Evolutionary conservation across 2,329 filamentous ascomycete species (phyloP), one percentile per base, ranked within the genome.

Genomic region (Eurotiales sp.): DNA sequence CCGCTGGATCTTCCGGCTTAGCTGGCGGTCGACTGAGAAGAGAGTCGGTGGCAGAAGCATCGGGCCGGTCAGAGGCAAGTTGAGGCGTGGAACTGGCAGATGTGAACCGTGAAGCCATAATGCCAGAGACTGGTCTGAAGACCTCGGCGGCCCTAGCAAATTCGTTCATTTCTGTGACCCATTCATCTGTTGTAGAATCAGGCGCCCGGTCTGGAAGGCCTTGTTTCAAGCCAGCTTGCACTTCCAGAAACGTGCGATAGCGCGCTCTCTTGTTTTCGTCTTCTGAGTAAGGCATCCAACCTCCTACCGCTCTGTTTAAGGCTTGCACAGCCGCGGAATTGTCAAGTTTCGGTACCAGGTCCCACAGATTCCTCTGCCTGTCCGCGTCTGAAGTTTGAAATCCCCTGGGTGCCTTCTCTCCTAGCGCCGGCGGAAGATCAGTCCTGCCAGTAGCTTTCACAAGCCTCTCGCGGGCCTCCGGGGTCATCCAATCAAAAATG

Each of bases 101-200:
- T 0, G 90, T 96, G 66, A 99, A 99, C 0, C 92, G 85, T 17
- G 88, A 90, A 14, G 92, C 93, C 90, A 99, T 97, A 56, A 89
- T 78, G 0, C 90, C 90, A 2, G 88, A 89, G 73, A 95, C 88
- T 1, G 93, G 93, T 66, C 88, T 92, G 75, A 97, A 99, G 17
- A 97, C 84, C 59, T 83, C 75, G 0, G 86, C 86, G 4, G 85
- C 85, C 50, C 84, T 81, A 11, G 81, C 76, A 62, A 96, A 96
- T 62, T 99, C 84, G 41, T 78, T 75, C 49, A 96, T 75, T 67
- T 99, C 93, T 51, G 83, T 83, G 29, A 85, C 68, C 84, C 88
- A 96, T 46, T 93, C 88, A 36, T 90, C 84, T 19, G 80, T 80
- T 5, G 76, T 79, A 50, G 76, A 72, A 0, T 71, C 73, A 3